A percentile compares a stretch with the other conserved stretches of the same genome.
Evolutionary conservation across 2,329 filamentous ascomycete genomes (phyloP).

Genomic region (Septoria petroselini): DNA sequence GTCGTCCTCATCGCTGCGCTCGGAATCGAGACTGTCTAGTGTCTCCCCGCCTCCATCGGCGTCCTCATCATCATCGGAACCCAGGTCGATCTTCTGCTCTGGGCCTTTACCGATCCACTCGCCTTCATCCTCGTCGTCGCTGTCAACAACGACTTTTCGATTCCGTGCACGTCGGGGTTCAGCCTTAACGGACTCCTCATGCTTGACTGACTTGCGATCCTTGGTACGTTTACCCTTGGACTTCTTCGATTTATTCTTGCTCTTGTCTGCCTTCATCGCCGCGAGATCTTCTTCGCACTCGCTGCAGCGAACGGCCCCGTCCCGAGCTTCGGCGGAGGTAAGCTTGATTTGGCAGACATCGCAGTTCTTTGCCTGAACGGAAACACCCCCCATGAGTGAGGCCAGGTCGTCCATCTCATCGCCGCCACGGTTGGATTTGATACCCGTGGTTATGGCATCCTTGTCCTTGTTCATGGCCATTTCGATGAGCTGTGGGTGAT

Average conservation of each 20-base stretch:
- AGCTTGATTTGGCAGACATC: slow-evolving; percentile 76
- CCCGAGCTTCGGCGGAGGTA: slow-evolving; percentile 52
- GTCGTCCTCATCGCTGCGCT: slow-evolving; percentile 54
- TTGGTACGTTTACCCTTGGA: slow-evolving; percentile 20
- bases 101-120: slow-evolving; percentile 75
- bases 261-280: slow-evolving; percentile 52
- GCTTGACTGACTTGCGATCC: slow-evolving; percentile 17
- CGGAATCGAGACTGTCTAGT: slow-evolving; percentile 69
- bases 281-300: slow-evolving; percentile 74
- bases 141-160: slow-evolving; percentile 59
- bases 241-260: slow-evolving; percentile 36
- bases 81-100: slow-evolving; percentile 54
- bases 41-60: slow-evolving; percentile 82
- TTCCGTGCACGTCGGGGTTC: slow-evolving; percentile 43
- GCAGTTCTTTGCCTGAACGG: slow-evolving; percentile 72
- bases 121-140: slow-evolving; percentile 57
- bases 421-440: slow-evolving; percentile 48
- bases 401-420: slow-evolving; percentile 78
- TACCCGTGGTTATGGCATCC: slow-evolving; percentile 68
- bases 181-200: slow-evolving; percentile 31
- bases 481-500: slow-evolving; percentile 85
- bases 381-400: slow-evolving; percentile 80
- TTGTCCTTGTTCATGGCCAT: slow-evolving; percentile 83
- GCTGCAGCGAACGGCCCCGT: slow-evolving; percentile 60
- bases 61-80: slow-evolving; percentile 79